Conservation (phyloP, 225 moss, liverwort and hornwort genomes). For the Rhytidiadelphus loreus region DNA sequence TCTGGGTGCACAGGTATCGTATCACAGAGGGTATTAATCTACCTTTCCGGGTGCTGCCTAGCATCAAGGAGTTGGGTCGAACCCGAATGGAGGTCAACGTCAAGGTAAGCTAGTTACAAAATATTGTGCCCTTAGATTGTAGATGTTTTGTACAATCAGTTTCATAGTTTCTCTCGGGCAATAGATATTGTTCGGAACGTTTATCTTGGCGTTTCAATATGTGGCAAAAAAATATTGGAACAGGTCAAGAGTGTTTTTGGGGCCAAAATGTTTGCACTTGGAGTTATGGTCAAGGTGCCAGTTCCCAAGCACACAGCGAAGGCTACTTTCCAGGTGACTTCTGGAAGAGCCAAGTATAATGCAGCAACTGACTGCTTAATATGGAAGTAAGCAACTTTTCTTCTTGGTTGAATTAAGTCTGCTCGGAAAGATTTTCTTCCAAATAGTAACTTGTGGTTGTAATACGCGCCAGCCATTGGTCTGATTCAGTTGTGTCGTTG, state of each 20-base stretch:
- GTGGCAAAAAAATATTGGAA: neutral
- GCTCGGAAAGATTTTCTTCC: neutral
- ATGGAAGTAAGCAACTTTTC: slow-evolving; percentile 67
- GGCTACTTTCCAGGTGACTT: slow-evolving; percentile 90
- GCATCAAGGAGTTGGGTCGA: slow-evolving; percentile 64
- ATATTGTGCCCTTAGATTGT: neutral
- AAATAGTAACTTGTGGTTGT: neutral
- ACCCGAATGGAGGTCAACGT: slow-evolving; percentile 63
- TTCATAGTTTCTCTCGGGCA: neutral
- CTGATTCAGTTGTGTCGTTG: slow-evolving; percentile 2
- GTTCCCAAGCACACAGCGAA: slow-evolving; percentile 68
- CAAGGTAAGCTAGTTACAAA: slow-evolving; percentile 15
- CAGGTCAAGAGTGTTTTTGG: slow-evolving; percentile 98
- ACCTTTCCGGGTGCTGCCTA: slow-evolving; percentile 57
- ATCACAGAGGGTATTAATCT: slow-evolving; percentile 54
- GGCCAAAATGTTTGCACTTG: slow-evolving; percentile 97
- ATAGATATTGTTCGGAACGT: neutral
- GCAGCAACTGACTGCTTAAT: slow-evolving; percentile 83
- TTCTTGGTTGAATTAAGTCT: neutral
- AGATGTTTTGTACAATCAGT: neutral
- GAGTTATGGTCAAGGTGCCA: slow-evolving; percentile 90
- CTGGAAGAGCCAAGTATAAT: slow-evolving; percentile 90
- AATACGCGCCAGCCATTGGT: neutral
- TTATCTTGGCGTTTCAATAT: neutral
- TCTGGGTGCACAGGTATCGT: slow-evolving; percentile 28